Conservation (phyloP, 768 basidiomycete genomes). For the Lactifluus echinatus region DNA sequence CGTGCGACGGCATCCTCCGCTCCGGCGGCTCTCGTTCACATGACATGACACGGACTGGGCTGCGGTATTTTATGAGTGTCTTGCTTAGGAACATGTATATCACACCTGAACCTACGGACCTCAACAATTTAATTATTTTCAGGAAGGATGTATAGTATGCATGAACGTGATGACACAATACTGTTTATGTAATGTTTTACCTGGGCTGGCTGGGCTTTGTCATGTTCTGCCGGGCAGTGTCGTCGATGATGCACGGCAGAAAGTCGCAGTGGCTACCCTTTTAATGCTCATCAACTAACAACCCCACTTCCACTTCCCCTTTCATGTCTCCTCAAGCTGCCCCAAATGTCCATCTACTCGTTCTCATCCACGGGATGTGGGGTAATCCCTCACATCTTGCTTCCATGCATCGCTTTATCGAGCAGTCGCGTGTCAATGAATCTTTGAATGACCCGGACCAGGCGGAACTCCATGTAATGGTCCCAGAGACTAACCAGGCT, state of each 20-base stretch:
- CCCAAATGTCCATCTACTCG: slow-evolving; percentile 17
- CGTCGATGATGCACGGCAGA: no score
- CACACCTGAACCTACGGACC: no score
- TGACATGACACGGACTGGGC: no score
- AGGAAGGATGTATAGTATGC: no score
- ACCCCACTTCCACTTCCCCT: neutral
- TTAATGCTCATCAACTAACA: neutral
- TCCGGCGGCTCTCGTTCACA: no score
- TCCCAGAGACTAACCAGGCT: slow-evolving; percentile 55
- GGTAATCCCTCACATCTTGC: slow-evolving; percentile 60
- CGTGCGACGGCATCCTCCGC: no score
- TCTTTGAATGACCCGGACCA: slow-evolving; percentile 28
- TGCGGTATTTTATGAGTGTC: no score
- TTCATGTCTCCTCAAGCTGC: neutral
- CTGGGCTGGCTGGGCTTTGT: no score
- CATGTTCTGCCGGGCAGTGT: neutral
- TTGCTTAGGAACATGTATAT: no score
- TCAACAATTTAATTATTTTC: no score
- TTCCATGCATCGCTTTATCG: slow-evolving; percentile 46
- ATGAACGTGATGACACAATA: no score
- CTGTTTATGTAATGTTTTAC: neutral
- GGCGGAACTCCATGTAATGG: slow-evolving; percentile 49
- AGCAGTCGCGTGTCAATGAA: slow-evolving; percentile 31
- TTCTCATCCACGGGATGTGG: slow-evolving; percentile 67
- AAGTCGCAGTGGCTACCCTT: no score